These are phyloP conservation scores for Nakaseomyces bracarensis DNA, from an alignment of 1,139 yeast species.

Conservation along the genomic window DNA sequence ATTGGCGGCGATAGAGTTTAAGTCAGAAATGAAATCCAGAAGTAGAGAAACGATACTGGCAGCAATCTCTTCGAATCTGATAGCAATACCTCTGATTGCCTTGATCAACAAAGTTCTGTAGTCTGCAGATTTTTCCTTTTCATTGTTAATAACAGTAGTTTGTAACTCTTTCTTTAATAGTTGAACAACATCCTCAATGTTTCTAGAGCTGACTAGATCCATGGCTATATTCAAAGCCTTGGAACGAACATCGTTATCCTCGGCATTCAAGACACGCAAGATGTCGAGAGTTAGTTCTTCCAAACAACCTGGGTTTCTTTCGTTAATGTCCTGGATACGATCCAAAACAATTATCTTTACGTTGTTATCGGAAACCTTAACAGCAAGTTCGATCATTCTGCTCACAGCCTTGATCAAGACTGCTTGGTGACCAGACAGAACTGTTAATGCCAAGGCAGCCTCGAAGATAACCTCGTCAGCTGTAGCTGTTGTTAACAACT, in stretches of 20 bases:
- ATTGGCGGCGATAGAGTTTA: conserved; percentile 77
- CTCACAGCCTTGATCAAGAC: conserved; percentile 69
- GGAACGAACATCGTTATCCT: conserved; percentile 83
- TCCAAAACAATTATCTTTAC: conserved; percentile 88
- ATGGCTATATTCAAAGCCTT: conserved; percentile 80
- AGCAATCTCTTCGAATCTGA: conserved; percentile 83
- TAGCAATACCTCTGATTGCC: conserved; percentile 85
- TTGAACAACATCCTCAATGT: conserved; percentile 89
- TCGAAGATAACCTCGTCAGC: conserved; percentile 81
- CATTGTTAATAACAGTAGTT: conserved; percentile 54
- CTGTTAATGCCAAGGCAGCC: conserved; percentile 80
- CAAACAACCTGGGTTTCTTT: conserved; percentile 70
- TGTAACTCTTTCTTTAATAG: conserved; percentile 86
- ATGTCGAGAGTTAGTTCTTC: conserved; percentile 83
- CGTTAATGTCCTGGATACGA: conserved; percentile 69
- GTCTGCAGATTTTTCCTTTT: conserved; percentile 62
- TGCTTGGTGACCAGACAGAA: conserved; percentile 59
- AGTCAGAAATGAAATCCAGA: conserved; percentile 76
- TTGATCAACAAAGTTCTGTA: conserved; percentile 84
- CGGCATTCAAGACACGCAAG: conserved; percentile 74
- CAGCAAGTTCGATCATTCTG: conserved; percentile 81
- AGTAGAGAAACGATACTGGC: conserved; percentile 82
- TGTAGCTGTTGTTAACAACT: conserved; percentile 59
- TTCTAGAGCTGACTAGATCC: conserved; percentile 73
- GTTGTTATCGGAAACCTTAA: conserved; percentile 86